These are phyloP conservation scores for Populus hybrid DNA, from an alignment of 441 rosid species.

Conservation along the genomic window DNA sequence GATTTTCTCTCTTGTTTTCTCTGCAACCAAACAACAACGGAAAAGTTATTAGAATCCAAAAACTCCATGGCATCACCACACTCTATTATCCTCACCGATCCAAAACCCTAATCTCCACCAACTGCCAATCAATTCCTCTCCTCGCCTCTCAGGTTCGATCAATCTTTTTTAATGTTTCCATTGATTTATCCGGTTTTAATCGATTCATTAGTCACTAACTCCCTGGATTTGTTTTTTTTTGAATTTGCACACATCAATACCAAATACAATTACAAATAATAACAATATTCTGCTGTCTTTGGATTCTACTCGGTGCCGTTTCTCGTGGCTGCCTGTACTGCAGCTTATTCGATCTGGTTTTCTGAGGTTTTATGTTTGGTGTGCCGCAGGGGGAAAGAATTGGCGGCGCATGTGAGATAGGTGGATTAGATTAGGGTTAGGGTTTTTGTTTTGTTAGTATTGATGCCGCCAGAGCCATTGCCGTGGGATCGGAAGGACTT, in stretches of 20 bases:
- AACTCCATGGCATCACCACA: neutral
- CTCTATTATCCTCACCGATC: conserved; percentile 10
- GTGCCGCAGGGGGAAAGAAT: neutral
- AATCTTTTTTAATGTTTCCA: conserved; percentile 5
- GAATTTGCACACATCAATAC: neutral
- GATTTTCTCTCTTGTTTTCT: conserved; percentile 16
- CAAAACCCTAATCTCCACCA: neutral
- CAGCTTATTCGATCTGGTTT: conserved; percentile 7
- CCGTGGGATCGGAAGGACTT: conserved; percentile 93
- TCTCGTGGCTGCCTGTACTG: neutral
- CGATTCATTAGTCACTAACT: neutral
- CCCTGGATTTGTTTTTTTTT: neutral
- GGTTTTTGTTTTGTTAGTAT: conserved; percentile 45
- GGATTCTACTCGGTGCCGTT: neutral
- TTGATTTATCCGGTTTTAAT: neutral
- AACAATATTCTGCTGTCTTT: neutral
- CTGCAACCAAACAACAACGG: conserved; percentile 24
- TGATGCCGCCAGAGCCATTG: conserved; percentile 95
- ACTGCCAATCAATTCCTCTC: conserved; percentile 15
- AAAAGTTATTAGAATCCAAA: conserved; percentile 5
- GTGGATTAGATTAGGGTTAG: conserved; percentile 14
- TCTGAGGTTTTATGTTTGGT: conserved; percentile 5
- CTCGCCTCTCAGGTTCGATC: conserved; percentile 14
- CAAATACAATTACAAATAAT: neutral
- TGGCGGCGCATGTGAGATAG: conserved; percentile 3